Evolutionary conservation across 768 basidiomycete species (phyloP).

Genomic region (Mrakia gelida): DNA sequence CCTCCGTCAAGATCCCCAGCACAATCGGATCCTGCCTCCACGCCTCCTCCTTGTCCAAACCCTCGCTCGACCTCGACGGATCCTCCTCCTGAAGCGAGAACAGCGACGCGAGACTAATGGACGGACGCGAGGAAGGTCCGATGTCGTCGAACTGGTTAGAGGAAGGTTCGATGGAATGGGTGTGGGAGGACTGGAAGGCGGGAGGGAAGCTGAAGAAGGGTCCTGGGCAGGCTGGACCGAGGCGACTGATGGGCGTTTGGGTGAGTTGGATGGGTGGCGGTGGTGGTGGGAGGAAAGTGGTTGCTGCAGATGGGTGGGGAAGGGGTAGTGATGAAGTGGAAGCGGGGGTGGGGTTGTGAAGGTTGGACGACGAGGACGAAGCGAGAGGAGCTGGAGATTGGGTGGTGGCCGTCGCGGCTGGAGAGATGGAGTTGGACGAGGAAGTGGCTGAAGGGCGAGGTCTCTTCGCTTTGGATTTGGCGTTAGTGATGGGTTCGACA

Average conservation of each 20-base stretch:
- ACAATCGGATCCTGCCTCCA: background rate
- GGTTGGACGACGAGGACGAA: too few species aligned
- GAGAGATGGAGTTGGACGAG: background rate
- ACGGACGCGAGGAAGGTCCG: background rate
- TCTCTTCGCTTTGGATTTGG: background rate
- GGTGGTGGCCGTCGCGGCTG: background rate
- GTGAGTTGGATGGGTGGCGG: too few species aligned
- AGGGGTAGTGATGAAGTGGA: background rate
- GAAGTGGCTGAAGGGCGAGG: background rate
- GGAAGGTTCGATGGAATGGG: background rate
- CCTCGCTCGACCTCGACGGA: background rate
- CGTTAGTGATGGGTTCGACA: background rate
- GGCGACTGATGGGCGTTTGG: background rate
- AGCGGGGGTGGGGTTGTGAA: background rate
- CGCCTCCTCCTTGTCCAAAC: background rate
- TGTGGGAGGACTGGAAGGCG: background rate
- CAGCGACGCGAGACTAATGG: background rate
- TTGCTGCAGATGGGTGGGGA: background rate
- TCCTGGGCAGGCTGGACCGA: background rate
- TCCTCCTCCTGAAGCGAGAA: background rate
- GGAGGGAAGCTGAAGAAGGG: background rate
- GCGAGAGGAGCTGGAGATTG: background rate
- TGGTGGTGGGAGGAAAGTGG: background rate
- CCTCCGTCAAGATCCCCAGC: background rate
- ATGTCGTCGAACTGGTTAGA: constrained; percentile 1